Evolutionary conservation across 306 rosid genomes (phyloP).

Genomic region (Ziziphus jujuba): DNA sequence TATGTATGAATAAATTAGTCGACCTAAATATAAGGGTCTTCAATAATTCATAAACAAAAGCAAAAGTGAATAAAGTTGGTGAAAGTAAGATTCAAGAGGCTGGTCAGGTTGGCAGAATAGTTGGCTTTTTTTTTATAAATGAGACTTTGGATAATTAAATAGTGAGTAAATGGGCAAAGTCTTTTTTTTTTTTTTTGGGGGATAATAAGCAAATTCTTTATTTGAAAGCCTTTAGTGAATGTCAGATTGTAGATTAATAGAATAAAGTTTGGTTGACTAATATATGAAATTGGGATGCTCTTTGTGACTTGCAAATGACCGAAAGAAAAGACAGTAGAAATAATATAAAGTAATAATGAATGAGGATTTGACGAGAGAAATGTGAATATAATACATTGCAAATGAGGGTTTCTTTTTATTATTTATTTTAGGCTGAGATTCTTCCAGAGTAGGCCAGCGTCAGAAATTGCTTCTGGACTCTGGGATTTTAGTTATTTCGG

Average conservation of each 20-base stretch:
- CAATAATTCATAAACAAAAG: neutral
- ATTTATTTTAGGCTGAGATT: neutral
- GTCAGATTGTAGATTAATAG: constrained; percentile 26
- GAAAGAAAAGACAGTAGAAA: constrained; percentile 11
- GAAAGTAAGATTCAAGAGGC: constrained; percentile 2
- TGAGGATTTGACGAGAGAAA: neutral
- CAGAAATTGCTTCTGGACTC: constrained; percentile 10
- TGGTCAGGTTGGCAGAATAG: constrained; percentile 3
- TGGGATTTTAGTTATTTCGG: constrained; percentile 1
- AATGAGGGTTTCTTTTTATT: neutral
- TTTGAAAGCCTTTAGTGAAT: constrained; percentile 20
- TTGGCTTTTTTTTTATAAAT: neutral
- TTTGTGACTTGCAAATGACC: constrained; percentile 33
- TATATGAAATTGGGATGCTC: constrained; percentile 31
- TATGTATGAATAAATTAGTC: neutral
- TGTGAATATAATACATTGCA: constrained; percentile 5
- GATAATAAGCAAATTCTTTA: constrained; percentile 27
- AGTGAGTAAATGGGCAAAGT: constrained; percentile 10
- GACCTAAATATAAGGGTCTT: neutral
- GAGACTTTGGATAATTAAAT: neutral
- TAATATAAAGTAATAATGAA: neutral
- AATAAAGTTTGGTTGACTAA: constrained; percentile 40
- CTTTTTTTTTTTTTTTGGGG: too few species aligned
- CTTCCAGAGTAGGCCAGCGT: constrained; percentile 11
- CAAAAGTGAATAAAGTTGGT: neutral